Base-by-base conservation (phyloP, 208 protist species). In the Tritrichomonas foetus region DNA sequence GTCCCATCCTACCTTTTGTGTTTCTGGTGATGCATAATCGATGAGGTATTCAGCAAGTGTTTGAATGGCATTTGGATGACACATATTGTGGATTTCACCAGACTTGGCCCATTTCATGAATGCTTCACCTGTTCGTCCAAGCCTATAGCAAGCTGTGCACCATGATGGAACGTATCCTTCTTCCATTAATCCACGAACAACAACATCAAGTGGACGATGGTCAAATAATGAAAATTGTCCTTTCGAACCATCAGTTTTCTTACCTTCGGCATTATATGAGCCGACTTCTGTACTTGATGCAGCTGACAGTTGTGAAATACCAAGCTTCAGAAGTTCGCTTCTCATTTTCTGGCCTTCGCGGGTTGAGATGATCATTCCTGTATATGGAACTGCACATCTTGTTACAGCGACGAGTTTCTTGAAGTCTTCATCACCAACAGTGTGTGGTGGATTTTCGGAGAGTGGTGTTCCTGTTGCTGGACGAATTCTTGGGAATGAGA, bases 311-410 rank as follows among this genome's bases (percentile, higher is more conserved):
- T 96, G 95, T 22, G 94, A 95, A 50, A 96, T 95, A 93, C 95
- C 95, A 50, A 96, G 41, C 50, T 94, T 78, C 27, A 96, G 74
- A 39, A 96, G 93, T 66, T 96, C 50, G 14, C 92, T 66, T 49
- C 95, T 47, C 94, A 95, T 96, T 64, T 95, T 78, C 3, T 66
- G n/a, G 47, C 25, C 74, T 92, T 96, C 95, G 55, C 94, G 93
- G 2, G 95, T 96, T 0, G 94, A 95, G 2, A 96, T 93, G 74
- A 96, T 96, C 95, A 96, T 96, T 5, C 95, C 95, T 69, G 95
- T 96, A 82, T 96, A 96, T 22, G 95, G 95, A 84, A 96, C 95
- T 3, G 95, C 75, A 89, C 93, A 94, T 9, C 95, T 49, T 9
- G 95, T 27, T 25, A 96, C 89, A 16, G 95, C 95, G 44, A 96